Base-by-base conservation (phyloP, 768 basidiomycete species). In the Strobilomyces confusus region DNA sequence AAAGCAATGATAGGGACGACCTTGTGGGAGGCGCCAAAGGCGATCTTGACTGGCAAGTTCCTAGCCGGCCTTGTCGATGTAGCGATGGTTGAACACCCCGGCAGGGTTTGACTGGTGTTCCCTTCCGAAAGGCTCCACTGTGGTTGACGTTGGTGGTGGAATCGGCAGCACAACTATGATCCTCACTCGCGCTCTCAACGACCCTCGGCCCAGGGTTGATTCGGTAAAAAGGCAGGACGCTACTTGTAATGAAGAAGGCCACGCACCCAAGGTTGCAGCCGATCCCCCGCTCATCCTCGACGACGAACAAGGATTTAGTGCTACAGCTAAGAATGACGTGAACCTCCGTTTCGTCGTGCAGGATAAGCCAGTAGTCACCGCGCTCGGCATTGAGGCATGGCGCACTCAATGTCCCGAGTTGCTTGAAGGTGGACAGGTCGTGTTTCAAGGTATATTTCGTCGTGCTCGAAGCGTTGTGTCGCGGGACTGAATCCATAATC, bases 1-100 rank as follows among this genome's bases (percentile, higher is more conserved):
- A 82, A 80, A 52, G 86, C 87, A 4, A 91, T 91, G 88, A 77
- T 76, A 7, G 86, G 84, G 19, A 86, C 87, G 6, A 78, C 75
- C 25, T 80, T 79, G 2, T 90, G 88, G 87, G 87, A 86, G 69
- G 77, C 73, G 2, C 83, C 83, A 15, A 79, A 79, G 17, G 82
- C 80, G 3, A 76, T 84, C 26, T 66, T 84, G 37, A 75, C 74
- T 55, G 81, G 84, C 80, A 50, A 19, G 74, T 50, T 44, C 12
- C 43, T n/a, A 29, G n/a, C 6, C 11, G 11, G 44, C 30, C 11
- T n/a, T 13, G 20, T 5, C 9, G 33, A 51, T 33, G 3, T 19
- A 42, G 34, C 17, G 22, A 48, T 14, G 8, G 32, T 14, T 49
- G 37, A 52, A 33, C 26, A 32, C 22, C n/a, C 1, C 33, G 6